These are phyloP conservation scores for Waltergamsia citrina DNA, from an alignment of 2,329 filamentous ascomycete species.

Conservation along the genomic window DNA sequence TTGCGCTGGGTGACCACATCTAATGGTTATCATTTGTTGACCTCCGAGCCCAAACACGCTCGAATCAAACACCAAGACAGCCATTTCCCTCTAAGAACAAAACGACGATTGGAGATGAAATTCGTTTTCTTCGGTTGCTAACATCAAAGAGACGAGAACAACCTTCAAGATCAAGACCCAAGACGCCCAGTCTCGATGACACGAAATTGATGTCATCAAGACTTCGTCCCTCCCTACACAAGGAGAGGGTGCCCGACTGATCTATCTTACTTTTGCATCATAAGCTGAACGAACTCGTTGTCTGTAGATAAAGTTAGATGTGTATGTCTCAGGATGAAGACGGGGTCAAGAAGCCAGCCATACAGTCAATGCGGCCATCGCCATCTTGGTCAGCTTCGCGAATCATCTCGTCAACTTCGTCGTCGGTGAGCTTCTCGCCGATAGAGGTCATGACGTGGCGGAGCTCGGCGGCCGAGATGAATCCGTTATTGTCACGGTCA, in stretches of 20 bases:
- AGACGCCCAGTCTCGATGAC: constrained; percentile 1
- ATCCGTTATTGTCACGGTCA: constrained; percentile 85
- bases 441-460: constrained; percentile 90
- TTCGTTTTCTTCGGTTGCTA: no score
- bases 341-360: constrained; percentile 14
- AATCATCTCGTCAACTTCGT: constrained; percentile 91
- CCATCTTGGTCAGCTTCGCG: constrained; percentile 84
- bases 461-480: constrained; percentile 81
- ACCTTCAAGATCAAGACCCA: background rate
- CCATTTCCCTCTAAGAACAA: no score
- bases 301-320: constrained; percentile 33
- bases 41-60: no score
- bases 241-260: background rate
- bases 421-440: constrained; percentile 82
- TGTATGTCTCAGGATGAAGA: background rate
- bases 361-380: constrained; percentile 83
- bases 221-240: background rate
- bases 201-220: background rate
- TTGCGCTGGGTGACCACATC: no score
- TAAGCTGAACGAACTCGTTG: constrained; percentile 89
- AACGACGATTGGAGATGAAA: no score
- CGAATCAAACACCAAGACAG: no score
- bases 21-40: no score
- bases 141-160: constrained; percentile 13
- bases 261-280: constrained; percentile 78